Evolutionary conservation across 441 rosid species (phyloP).

Genomic region (Arabidopsis hybrid): DNA sequence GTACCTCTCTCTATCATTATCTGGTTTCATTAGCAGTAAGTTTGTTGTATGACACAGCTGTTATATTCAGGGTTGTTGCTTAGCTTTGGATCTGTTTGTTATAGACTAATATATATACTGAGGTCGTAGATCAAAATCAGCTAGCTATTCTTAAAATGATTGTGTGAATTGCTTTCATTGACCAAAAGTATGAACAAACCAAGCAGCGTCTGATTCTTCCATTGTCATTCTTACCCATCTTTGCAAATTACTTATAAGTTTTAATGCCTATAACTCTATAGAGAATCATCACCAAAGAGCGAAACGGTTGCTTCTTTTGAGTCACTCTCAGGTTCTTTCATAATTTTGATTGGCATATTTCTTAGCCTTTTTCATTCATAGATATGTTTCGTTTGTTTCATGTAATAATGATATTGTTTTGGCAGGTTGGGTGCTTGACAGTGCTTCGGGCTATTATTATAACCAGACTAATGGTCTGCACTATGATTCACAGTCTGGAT

Average conservation of each 20-base stretch:
- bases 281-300: constrained; percentile 35
- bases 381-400: not conserved
- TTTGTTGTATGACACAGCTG: constrained; percentile 16
- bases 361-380: constrained; percentile 2
- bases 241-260: constrained; percentile 33
- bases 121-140: not conserved
- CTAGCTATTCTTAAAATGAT: not conserved
- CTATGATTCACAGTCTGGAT: constrained; percentile 86
- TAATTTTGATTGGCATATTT: constrained; percentile 32
- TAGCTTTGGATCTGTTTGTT: constrained; percentile 32
- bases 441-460: constrained; percentile 75
- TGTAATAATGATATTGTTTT: constrained; percentile 34
- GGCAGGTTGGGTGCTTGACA: constrained; percentile 81
- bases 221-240: constrained; percentile 12
- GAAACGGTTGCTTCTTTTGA: constrained; percentile 41
- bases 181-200: not conserved
- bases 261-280: constrained; percentile 36
- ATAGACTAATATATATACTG: constrained; percentile 11
- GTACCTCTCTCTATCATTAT: constrained; percentile 32
- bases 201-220: constrained; percentile 5
- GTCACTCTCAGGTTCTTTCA: constrained; percentile 41
- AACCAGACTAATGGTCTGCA: constrained; percentile 61
- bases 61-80: not conserved
- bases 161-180: constrained; percentile 2
- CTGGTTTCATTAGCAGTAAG: constrained; percentile 14